Percentiles rank a stretch among this genome's conserved stretches.
These are phyloP conservation scores for Akanthomyces dipterigenus DNA, from an alignment of 2,329 filamentous ascomycete genomes.

Conservation along the genomic window DNA sequence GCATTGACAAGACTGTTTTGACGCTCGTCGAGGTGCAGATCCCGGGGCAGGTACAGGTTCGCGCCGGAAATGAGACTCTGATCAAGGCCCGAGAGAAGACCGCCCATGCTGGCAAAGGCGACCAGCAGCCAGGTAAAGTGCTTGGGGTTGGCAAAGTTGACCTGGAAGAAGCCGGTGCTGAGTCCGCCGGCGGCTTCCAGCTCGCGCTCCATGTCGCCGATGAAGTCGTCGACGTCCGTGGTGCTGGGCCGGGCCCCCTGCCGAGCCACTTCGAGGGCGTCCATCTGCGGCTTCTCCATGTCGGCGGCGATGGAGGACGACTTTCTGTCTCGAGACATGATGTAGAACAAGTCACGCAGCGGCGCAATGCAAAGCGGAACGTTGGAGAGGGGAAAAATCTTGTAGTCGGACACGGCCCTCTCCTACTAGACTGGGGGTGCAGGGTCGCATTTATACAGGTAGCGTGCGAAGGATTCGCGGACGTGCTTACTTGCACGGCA, in stretches of 20 bases:
- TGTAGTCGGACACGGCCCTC: neutral
- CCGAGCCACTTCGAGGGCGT: conserved; percentile 31
- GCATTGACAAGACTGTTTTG: conserved; percentile 63
- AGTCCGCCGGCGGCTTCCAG: conserved; percentile 27
- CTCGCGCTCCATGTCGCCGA: conserved; percentile 35
- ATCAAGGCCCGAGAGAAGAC: conserved; percentile 64
- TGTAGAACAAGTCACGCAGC: neutral
- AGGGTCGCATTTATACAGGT: conserved; percentile 3
- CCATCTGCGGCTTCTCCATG: conserved; percentile 21
- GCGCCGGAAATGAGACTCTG: conserved; percentile 68
- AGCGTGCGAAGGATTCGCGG: neutral
- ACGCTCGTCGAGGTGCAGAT: conserved; percentile 46
- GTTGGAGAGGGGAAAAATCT: neutral
- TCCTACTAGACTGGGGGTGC: neutral
- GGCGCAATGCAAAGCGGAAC: neutral
- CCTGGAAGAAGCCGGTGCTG: conserved; percentile 40
- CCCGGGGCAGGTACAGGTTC: conserved; percentile 57
- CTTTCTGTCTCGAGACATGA: conserved; percentile 5
- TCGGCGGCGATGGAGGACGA: conserved; percentile 1
- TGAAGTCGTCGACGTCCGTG: conserved; percentile 31
- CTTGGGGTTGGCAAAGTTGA: conserved; percentile 55
- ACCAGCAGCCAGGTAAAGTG: conserved; percentile 62
- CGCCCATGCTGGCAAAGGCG: conserved; percentile 68
- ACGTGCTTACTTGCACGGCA: neutral
- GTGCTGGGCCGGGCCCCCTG: conserved; percentile 24